Evolutionary conservation across 108 stramenopile species (phyloP).

Genomic region (Skeletonema potamos): DNA sequence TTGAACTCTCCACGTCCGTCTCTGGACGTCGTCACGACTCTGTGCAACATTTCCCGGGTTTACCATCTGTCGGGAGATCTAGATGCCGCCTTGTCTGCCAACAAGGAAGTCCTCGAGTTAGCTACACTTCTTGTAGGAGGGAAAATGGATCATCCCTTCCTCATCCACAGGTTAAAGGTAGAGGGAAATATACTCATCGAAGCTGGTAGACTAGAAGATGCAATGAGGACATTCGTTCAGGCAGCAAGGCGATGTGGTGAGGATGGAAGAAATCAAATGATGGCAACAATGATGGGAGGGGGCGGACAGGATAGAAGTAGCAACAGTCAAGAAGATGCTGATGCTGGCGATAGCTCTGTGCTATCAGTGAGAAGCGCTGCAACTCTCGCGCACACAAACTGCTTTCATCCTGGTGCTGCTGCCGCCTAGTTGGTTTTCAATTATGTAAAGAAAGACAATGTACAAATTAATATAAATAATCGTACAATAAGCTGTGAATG

Average conservation of each 20-base stretch:
- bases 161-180: conserved; percentile 39
- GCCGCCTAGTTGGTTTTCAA: conserved; percentile 19
- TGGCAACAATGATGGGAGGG: conserved; percentile 32
- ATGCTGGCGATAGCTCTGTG: conserved; percentile 47
- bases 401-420: conserved; percentile 36
- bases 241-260: conserved; percentile 41
- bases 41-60: conserved; percentile 48
- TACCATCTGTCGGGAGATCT: conserved; percentile 47
- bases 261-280: conserved; percentile 38
- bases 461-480: not conserved
- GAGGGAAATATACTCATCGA: conserved; percentile 47
- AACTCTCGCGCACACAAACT: conserved; percentile 32
- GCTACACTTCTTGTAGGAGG: conserved; percentile 16
- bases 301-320: conserved; percentile 1
- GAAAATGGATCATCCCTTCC: conserved; percentile 49
- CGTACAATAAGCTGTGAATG: too few species aligned
- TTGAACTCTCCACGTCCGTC: conserved; percentile 14
- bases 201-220: conserved; percentile 46
- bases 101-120: conserved; percentile 36
- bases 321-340: conserved; percentile 41
- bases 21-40: conserved; percentile 40
- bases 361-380: conserved; percentile 40
- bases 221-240: conserved; percentile 46
- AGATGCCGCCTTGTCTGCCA: conserved; percentile 36
- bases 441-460: not conserved